These are phyloP conservation scores for Alternaria rosae DNA, from an alignment of 2,329 filamentous ascomycete species.

Conservation along the genomic window DNA sequence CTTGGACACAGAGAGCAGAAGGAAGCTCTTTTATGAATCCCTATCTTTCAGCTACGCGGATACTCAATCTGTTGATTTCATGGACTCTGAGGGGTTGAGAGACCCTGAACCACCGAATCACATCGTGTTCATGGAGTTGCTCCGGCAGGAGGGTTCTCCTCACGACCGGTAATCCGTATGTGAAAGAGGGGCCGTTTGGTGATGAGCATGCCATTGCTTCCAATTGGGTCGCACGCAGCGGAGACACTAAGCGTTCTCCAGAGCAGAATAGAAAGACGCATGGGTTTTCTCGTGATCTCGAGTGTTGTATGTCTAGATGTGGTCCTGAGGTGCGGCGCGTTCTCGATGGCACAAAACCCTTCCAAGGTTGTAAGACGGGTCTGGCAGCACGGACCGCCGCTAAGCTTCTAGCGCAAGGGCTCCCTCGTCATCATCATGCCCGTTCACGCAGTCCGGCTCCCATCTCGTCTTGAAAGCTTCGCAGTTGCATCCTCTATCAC, in stretches of 20 bases:
- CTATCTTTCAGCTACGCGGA: neutral
- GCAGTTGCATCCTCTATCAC: neutral
- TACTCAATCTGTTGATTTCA: neutral
- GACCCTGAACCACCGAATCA: neutral
- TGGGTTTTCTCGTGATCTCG: neutral
- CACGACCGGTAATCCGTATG: neutral
- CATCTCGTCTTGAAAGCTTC: neutral
- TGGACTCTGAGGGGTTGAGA: neutral
- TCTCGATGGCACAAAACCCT: neutral
- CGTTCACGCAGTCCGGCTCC: neutral
- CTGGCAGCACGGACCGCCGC: neutral
- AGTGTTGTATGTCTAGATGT: neutral
- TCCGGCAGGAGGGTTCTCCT: neutral
- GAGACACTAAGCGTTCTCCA: neutral
- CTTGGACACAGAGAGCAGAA: neutral
- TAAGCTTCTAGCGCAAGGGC: neutral
- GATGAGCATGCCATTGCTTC: neutral
- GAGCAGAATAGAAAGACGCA: neutral
- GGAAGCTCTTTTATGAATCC: slow-evolving; percentile 2
- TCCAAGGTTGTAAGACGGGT: neutral
- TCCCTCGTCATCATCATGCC: neutral
- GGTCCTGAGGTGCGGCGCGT: neutral
- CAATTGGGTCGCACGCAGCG: neutral
- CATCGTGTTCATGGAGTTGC: neutral
- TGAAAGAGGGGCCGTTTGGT: neutral